Evolutionary conservation across 2,329 filamentous ascomycete genomes (phyloP), one percentile per base, ranked within the genome.

Genomic region (Phialemonium atrogriseum): DNA sequence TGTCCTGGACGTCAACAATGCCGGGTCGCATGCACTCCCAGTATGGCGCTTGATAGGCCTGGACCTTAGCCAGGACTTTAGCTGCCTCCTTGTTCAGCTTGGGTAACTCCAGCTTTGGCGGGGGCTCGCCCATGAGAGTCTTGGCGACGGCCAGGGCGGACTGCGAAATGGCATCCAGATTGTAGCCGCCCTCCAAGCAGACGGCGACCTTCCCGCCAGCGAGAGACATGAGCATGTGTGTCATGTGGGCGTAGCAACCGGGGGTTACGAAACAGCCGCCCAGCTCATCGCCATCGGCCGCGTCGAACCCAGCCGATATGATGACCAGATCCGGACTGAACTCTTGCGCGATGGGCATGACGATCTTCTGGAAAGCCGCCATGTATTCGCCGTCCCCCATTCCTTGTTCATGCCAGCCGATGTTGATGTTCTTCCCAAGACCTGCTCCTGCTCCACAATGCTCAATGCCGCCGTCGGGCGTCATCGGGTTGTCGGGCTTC

Each of bases 371-470:
- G 47, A 98, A 98, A 2, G 91, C 91, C 29, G 86, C 89, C 61
- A 98, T 77, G 55, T 98, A 98, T 55, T 98, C 91, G 5, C 85
- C 88, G 55, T 98, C 91, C 1, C 87, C 87, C 86, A 98, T 95
- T 1, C 80, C 76, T 44, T 80, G 76, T 27, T 73, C 67, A 34
- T 75, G 67, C 77, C 76, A 80, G 18, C 70, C 73, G 27, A 80
- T 80, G 46, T 80, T 80, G 53, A 80, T 62, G 50, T 80, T 80
- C 46, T 65, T 74, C 4, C 76, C 76, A 5, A 72, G 50, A 2
- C 74, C 76, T 0, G 53, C 45, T 1, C 66, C 71, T 2, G 59
- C 57, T 16, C 76, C 76, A 37, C 73, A 73, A 35, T 77, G 72
- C 41, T 74, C 68, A 20, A 77, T 60, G 15, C 72, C 71, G 15